phyloP scores from a whole-genome alignment of 164 flowering plant species.

The Kalanchoe fedtschenkoi region DNA sequence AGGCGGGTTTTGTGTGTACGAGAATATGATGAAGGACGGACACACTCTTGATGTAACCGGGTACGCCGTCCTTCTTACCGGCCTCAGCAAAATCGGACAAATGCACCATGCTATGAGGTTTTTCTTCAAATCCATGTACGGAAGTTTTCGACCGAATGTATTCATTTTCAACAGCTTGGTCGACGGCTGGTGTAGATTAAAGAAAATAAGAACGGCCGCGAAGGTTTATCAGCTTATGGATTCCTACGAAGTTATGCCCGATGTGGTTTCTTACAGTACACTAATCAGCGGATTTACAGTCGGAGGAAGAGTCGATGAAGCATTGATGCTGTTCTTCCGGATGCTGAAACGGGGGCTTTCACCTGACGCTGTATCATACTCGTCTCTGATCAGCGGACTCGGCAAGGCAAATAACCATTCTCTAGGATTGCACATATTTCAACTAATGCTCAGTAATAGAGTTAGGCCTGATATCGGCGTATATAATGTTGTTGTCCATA shows the following conservation, averaged over 20 bases:
- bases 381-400: slow-evolving; percentile 33
- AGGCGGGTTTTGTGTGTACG: slow-evolving; percentile 24
- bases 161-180: slow-evolving; percentile 28
- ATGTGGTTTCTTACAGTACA: slow-evolving; percentile 28
- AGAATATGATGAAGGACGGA: slow-evolving; percentile 23
- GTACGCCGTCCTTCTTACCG: slow-evolving; percentile 27
- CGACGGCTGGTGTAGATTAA: slow-evolving; percentile 36
- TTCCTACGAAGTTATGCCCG: slow-evolving; percentile 20
- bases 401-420: slow-evolving; percentile 23
- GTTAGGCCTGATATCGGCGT: slow-evolving; percentile 32
- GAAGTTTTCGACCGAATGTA: slow-evolving; percentile 23
- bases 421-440: slow-evolving; percentile 18
- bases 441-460: slow-evolving; percentile 25
- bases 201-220: slow-evolving; percentile 17
- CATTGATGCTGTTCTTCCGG: slow-evolving; percentile 34
- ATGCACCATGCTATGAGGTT: slow-evolving; percentile 35
- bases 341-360: slow-evolving; percentile 29
- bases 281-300: slow-evolving; percentile 20
- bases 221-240: slow-evolving; percentile 23
- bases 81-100: slow-evolving; percentile 32
- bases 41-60: slow-evolving; percentile 27
- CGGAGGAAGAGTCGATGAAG: slow-evolving; percentile 18
- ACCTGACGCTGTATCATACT: slow-evolving; percentile 32
- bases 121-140: slow-evolving; percentile 22
- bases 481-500: slow-evolving; percentile 34